Evolutionary conservation across 805 yeast genomes (phyloP).

Genomic region (Candida peoriensis): DNA sequence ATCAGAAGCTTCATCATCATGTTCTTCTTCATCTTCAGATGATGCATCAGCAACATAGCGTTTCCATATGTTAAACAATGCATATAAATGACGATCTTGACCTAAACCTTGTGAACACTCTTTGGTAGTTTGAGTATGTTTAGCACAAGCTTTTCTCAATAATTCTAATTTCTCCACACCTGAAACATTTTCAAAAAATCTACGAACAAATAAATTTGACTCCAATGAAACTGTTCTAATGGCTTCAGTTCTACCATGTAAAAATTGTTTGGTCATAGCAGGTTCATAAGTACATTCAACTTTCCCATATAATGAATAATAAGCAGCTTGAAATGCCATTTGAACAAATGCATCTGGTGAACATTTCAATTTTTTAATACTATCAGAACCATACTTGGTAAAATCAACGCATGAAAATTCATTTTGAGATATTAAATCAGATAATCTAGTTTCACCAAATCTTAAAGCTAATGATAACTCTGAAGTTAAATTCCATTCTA

Average conservation of each 20-base stretch:
- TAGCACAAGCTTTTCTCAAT: constrained; percentile 63
- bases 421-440: constrained; percentile 84
- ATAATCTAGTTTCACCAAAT: constrained; percentile 85
- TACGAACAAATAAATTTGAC: constrained; percentile 76
- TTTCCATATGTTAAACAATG: constrained; percentile 84
- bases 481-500: constrained; percentile 82
- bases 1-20: constrained; percentile 18
- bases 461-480: constrained; percentile 75
- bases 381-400: constrained; percentile 60
- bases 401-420: constrained; percentile 82
- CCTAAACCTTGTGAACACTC: constrained; percentile 74
- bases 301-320: constrained; percentile 86
- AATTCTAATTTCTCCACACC: constrained; percentile 50
- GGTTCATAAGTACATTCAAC: constrained; percentile 95
- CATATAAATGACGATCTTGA: constrained; percentile 89
- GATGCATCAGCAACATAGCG: constrained; percentile 36
- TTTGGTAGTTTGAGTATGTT: constrained; percentile 64
- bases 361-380: constrained; percentile 77
- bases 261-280: constrained; percentile 85
- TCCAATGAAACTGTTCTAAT: constrained; percentile 79
- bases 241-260: constrained; percentile 93
- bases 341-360: constrained; percentile 95
- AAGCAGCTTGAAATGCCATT: constrained; percentile 90
- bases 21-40: constrained; percentile 5
- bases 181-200: constrained; percentile 68